These are phyloP conservation scores for Boletus insuetus DNA, from an alignment of 768 basidiomycete genomes.

Conservation along the genomic window DNA sequence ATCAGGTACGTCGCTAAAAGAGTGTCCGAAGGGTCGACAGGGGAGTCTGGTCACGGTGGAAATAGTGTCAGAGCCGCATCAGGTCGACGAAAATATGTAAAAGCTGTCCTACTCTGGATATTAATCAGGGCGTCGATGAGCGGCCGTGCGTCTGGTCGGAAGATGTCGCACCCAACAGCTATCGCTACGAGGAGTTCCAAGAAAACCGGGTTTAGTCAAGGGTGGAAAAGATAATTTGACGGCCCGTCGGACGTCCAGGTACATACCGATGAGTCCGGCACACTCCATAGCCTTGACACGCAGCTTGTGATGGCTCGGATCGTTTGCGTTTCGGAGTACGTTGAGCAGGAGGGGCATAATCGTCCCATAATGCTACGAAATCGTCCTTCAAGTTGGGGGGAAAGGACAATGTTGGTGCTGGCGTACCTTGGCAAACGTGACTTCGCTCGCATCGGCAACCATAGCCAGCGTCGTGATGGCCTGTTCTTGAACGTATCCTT, in stretches of 20 bases:
- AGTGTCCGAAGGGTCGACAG: conserved; percentile 67
- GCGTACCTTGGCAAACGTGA: conserved; percentile 67
- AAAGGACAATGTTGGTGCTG: background rate
- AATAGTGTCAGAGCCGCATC: background rate
- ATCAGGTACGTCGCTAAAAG: conserved; percentile 75
- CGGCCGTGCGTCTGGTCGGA: conserved; percentile 68
- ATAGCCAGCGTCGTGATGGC: conserved; percentile 86
- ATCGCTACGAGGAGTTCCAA: conserved; percentile 50
- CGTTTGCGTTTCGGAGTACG: conserved; percentile 70
- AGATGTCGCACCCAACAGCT: conserved; percentile 80
- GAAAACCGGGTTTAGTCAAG: background rate
- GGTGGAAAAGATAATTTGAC: background rate
- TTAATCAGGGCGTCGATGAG: conserved; percentile 71
- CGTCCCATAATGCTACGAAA: conserved; percentile 59
- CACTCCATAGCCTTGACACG: conserved; percentile 90
- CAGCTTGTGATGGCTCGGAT: conserved; percentile 62
- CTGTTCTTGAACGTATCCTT: conserved; percentile 81
- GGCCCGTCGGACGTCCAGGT: background rate
- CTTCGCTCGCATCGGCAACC: conserved; percentile 84
- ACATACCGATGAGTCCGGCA: conserved; percentile 77
- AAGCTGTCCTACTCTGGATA: conserved; percentile 62
- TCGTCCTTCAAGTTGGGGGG: background rate
- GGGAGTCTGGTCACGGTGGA: conserved; percentile 45
- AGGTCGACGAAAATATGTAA: background rate
- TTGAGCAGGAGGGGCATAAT: conserved; percentile 82